These are phyloP conservation scores for Nowakowskiella sp. DNA, from an alignment of 192 early-diverging fungal species.

Conservation along the genomic window DNA sequence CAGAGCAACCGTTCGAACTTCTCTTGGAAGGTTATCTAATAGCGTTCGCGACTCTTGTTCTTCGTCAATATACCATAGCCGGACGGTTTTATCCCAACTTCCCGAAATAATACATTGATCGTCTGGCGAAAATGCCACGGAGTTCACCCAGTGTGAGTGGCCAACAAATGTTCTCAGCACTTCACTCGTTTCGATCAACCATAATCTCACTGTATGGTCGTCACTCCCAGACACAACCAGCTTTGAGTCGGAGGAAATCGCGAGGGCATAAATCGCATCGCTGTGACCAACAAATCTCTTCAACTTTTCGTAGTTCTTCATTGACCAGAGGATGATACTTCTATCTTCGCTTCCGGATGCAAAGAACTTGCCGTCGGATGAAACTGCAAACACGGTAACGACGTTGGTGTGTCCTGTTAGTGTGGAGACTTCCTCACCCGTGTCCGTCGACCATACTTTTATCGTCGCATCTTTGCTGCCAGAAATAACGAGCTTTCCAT, in stretches of 20 bases:
- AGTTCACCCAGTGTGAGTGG: slow-evolving; percentile 88
- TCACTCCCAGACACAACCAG: slow-evolving; percentile 35
- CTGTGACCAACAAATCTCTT: slow-evolving; percentile 34
- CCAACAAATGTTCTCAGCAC: slow-evolving; percentile 78
- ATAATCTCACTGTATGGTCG: slow-evolving; percentile 38
- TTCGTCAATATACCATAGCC: slow-evolving; percentile 77
- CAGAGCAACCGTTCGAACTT: too few relatives aligned
- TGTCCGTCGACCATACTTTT: slow-evolving; percentile 89
- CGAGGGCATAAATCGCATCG: slow-evolving; percentile 54
- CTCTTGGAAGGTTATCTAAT: too few relatives aligned
- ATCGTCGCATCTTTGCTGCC: slow-evolving; percentile 89
- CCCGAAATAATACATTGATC: slow-evolving; percentile 77
- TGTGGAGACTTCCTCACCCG: slow-evolving; percentile 84
- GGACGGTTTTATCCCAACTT: slow-evolving; percentile 83
- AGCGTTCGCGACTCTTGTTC: too few relatives aligned
- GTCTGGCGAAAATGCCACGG: slow-evolving; percentile 64
- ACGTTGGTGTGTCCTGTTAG: slow-evolving; percentile 93
- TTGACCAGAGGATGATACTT: too few relatives aligned
- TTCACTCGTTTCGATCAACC: slow-evolving; percentile 43
- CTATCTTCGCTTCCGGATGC: too few relatives aligned
- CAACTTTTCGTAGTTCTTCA: too few relatives aligned
- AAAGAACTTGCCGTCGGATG: slow-evolving; percentile 72
- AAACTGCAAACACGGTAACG: slow-evolving; percentile 80
- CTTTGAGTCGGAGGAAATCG: slow-evolving; percentile 40
- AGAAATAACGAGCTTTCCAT: too few relatives aligned